Percentiles rank a stretch among this genome's conserved stretches.
Conservation (phyloP, 345 rosid genomes). For the Hibiscus tridactylites region DNA sequence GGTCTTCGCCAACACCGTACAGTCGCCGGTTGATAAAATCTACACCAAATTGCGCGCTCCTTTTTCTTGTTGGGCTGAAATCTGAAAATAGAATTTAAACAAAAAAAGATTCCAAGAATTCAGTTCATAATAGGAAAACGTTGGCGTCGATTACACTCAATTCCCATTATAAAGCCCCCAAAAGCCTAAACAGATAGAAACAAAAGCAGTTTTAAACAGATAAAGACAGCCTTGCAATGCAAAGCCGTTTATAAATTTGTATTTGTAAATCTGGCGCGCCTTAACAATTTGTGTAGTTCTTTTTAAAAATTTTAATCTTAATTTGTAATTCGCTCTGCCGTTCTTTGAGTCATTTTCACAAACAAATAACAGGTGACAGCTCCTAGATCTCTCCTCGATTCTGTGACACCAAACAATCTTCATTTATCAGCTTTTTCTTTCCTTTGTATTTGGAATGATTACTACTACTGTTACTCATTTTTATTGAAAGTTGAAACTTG, state of each 20-base stretch:
- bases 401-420: constrained; percentile 7
- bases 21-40: not conserved
- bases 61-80: not conserved
- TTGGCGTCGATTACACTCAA: constrained; percentile 40
- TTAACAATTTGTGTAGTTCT: constrained; percentile 11
- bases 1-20: constrained; percentile 29
- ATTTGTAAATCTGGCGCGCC: not conserved
- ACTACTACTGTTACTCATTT: not conserved
- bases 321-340: not conserved
- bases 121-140: constrained; percentile 29
- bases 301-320: not conserved
- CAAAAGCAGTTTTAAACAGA: constrained; percentile 3
- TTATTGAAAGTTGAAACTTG: not conserved
- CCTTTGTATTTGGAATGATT: not conserved
- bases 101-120: constrained; percentile 17
- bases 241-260: not conserved
- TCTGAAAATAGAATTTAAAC: not conserved
- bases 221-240: constrained; percentile 20
- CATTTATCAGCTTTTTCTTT: not conserved
- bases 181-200: not conserved
- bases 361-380: constrained; percentile 17
- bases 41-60: constrained; percentile 1
- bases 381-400: constrained; percentile 29
- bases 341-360: constrained; percentile 19
- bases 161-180: constrained; percentile 15